Conservation (phyloP, 495 filamentous ascomycete genomes). For the Hyaloscypha finlandica region DNA sequence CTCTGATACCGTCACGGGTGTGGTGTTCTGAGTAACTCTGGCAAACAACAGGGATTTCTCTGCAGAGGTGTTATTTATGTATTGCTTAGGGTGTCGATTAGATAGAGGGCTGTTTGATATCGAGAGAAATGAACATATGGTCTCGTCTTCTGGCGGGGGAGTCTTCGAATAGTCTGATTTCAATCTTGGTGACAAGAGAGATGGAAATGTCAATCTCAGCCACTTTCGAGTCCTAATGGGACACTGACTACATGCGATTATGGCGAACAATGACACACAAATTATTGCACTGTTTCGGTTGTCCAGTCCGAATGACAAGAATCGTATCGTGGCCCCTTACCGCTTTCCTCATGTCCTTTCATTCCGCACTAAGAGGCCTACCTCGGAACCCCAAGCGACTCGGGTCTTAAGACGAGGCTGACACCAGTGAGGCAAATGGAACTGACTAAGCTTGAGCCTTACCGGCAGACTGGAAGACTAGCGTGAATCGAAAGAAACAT, state of each 20-base stretch:
- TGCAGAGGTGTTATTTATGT: constrained; percentile 1
- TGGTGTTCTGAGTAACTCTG: background rate
- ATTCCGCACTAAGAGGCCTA: too few species aligned
- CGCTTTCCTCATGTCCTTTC: too few species aligned
- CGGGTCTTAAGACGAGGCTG: background rate
- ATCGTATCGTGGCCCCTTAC: too few species aligned
- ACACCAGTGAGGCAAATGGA: too few species aligned
- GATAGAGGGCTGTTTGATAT: background rate
- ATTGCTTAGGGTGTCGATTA: background rate
- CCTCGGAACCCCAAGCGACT: too few species aligned
- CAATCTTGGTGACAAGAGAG: background rate
- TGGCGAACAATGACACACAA: too few species aligned
- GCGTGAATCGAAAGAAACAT: constrained; percentile 5
- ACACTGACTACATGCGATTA: too few species aligned
- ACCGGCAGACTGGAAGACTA: too few species aligned
- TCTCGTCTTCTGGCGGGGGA: background rate
- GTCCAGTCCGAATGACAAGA: too few species aligned
- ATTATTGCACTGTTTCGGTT: too few species aligned
- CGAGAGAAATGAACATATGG: background rate
- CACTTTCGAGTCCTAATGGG: too few species aligned
- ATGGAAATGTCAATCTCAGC: too few species aligned
- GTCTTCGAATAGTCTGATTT: background rate
- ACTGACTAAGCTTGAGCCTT: background rate
- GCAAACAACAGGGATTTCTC: background rate
- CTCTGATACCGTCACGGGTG: background rate